phyloP scores from a whole-genome alignment of 768 basidiomycete genomes.

The Mycena alexandri region DNA sequence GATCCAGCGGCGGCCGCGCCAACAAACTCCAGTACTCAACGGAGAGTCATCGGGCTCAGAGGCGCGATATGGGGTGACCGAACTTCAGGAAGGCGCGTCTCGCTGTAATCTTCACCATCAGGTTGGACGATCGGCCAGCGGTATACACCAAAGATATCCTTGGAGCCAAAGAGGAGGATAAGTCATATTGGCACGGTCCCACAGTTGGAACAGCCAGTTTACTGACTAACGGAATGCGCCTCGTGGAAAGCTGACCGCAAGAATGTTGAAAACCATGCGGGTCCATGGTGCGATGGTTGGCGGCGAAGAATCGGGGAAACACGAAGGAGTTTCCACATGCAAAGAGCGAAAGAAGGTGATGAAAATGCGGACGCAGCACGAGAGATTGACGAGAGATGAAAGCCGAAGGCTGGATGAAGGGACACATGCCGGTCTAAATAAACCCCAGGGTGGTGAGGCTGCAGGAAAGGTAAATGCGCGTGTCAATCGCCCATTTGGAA shows the following conservation, averaged over 20 bases:
- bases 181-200: no score
- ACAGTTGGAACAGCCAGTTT: no score
- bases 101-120: no score
- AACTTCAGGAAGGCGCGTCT: no score
- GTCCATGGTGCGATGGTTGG: not conserved
- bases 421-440: not conserved
- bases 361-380: conserved; percentile 4
- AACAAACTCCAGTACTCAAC: no score
- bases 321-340: conserved; percentile 11
- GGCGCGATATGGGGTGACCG: no score
- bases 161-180: no score
- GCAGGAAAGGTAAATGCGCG: conserved; percentile 3
- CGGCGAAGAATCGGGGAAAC: conserved; percentile 18
- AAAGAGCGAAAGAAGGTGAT: conserved; percentile 18
- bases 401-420: not conserved
- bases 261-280: not conserved
- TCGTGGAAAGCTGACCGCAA: not conserved
- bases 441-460: not conserved
- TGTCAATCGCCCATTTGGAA: not conserved
- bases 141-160: no score
- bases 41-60: no score
- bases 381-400: not conserved
- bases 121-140: no score
- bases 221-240: not conserved
- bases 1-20: no score